Percentiles rank a stretch among this genome's conserved stretches.
phyloP scores from a whole-genome alignment of 495 filamentous ascomycete species.

The Lasiosphaeria miniovina region DNA sequence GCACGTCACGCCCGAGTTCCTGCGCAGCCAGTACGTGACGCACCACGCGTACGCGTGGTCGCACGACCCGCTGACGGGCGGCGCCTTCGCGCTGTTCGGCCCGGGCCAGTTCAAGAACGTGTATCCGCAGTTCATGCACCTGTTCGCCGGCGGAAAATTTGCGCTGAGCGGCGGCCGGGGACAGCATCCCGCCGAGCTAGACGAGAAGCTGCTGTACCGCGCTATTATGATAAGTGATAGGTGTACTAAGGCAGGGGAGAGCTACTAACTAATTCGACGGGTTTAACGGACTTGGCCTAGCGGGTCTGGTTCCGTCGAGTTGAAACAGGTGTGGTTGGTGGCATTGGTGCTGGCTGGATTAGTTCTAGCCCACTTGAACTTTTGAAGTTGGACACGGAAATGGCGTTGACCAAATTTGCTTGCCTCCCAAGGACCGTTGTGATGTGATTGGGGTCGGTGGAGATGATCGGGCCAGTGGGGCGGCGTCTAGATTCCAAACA shows the following conservation, averaged over 20 bases:
- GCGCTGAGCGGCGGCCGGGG: constrained; percentile 25
- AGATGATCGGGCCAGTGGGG: too few species aligned
- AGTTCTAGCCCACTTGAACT: too few species aligned
- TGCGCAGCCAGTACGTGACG: constrained; percentile 22
- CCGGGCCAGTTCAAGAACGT: constrained; percentile 41
- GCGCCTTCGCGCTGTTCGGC: constrained; percentile 47
- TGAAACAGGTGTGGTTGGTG: too few species aligned
- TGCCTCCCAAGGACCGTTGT: too few species aligned
- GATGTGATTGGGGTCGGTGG: too few species aligned
- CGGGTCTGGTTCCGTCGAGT: too few species aligned
- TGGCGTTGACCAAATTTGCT: too few species aligned
- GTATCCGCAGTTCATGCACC: constrained; percentile 28
- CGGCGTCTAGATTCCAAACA: too few species aligned
- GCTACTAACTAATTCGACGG: not conserved
- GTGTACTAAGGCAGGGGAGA: not conserved
- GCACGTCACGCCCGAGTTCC: constrained; percentile 13
- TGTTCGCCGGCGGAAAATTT: constrained; percentile 27
- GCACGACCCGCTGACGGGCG: constrained; percentile 34
- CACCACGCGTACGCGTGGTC: constrained; percentile 40
- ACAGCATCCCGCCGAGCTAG: not conserved
- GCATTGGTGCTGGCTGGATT: too few species aligned
- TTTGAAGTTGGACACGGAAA: too few species aligned
- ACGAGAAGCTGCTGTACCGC: constrained; percentile 8
- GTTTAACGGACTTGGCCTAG: too few species aligned
- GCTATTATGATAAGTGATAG: constrained; percentile 4